phyloP scores from a whole-genome alignment of 2,329 filamentous ascomycete species.

The Dendrostoma leiphaemia region DNA sequence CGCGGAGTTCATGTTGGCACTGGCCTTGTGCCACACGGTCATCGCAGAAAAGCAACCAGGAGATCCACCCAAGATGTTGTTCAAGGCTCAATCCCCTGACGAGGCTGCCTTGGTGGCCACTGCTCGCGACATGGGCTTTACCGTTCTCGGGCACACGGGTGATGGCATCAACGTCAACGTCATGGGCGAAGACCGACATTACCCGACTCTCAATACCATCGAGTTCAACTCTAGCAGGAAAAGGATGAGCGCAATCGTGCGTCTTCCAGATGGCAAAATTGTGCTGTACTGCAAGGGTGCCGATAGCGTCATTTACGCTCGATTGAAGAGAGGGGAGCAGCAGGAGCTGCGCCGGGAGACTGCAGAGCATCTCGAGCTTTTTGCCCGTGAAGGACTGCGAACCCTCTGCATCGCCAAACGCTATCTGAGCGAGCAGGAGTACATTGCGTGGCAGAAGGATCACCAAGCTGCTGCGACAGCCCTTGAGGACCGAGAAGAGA shows the following conservation, averaged over 20 bases:
- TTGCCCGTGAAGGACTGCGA: slow-evolving; percentile 89
- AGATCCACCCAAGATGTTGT: slow-evolving; percentile 87
- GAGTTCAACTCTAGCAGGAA: slow-evolving; percentile 98
- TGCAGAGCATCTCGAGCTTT: slow-evolving; percentile 94
- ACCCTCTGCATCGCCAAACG: slow-evolving; percentile 91
- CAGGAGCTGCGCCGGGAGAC: slow-evolving; percentile 77
- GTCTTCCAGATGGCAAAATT: slow-evolving; percentile 89
- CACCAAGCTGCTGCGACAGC: slow-evolving; percentile 85
- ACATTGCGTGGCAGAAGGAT: slow-evolving; percentile 78
- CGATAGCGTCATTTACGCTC: slow-evolving; percentile 94
- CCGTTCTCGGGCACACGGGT: slow-evolving; percentile 75
- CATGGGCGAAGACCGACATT: slow-evolving; percentile 80
- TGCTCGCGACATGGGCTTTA: slow-evolving; percentile 92
- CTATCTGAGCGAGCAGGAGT: slow-evolving; percentile 78
- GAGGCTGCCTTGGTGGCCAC: slow-evolving; percentile 93
- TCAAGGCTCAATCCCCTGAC: slow-evolving; percentile 96
- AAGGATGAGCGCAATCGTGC: slow-evolving; percentile 94
- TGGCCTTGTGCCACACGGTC: slow-evolving; percentile 95
- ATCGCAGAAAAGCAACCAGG: slow-evolving; percentile 87
- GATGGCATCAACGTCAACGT: slow-evolving; percentile 85
- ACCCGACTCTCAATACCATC: slow-evolving; percentile 86
- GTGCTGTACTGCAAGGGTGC: slow-evolving; percentile 96
- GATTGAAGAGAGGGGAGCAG: slow-evolving; percentile 82
- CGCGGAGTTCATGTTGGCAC: slow-evolving; percentile 87
- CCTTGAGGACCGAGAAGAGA: slow-evolving; percentile 84